These are phyloP conservation scores for Phenoliferia sp. DNA, from an alignment of 1,284 basidiomycete genomes.

Conservation along the genomic window DNA sequence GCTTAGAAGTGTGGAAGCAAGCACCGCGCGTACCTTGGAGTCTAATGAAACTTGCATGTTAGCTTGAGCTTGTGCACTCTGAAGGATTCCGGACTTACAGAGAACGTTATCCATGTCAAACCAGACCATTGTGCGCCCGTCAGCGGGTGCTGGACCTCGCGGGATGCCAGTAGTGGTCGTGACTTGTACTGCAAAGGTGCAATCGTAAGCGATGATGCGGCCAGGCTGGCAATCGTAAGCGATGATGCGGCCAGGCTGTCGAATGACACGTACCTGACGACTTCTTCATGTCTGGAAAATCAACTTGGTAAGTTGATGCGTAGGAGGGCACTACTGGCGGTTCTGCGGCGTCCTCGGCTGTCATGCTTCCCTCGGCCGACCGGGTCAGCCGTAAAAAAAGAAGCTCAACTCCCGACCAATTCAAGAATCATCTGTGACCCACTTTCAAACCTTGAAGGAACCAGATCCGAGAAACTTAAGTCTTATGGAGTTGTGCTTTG, in stretches of 20 bases:
- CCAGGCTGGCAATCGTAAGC: neutral
- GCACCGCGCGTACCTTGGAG: neutral
- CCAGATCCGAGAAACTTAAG: too few relatives aligned
- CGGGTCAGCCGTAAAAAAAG: too few relatives aligned
- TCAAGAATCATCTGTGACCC: too few relatives aligned
- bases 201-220: neutral
- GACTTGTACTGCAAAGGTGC: constrained; percentile 9
- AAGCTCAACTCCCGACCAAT: too few relatives aligned
- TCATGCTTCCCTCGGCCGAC: too few relatives aligned
- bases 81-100: constrained; percentile 4
- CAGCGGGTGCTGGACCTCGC: neutral
- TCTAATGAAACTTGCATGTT: neutral
- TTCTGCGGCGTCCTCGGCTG: too few relatives aligned
- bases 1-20: neutral
- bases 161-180: constrained; percentile 3
- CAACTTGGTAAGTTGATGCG: too few relatives aligned
- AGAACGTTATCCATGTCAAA: constrained; percentile 34
- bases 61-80: neutral
- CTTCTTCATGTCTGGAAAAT: neutral
- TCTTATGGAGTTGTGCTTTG: too few relatives aligned
- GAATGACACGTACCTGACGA: neutral
- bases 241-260: too few relatives aligned
- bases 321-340: too few relatives aligned
- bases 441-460: too few relatives aligned
- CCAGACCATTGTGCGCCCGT: constrained; percentile 17